phyloP scores from a whole-genome alignment of 441 rosid genomes.

The Gossypium davidsonii region DNA sequence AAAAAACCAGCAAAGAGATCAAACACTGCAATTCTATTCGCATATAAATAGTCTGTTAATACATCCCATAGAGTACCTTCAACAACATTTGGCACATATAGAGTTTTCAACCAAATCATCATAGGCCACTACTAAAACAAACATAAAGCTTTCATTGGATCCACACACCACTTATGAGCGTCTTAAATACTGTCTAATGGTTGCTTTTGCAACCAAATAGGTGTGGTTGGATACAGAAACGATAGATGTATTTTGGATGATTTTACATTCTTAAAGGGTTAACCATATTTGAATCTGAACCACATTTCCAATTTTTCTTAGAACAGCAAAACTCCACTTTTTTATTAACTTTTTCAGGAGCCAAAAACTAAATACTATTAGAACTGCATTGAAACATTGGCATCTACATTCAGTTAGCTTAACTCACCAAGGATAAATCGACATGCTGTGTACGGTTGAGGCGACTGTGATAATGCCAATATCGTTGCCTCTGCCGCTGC shows the following conservation, averaged over 20 bases:
- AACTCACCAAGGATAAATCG: conserved; percentile 75
- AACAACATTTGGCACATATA: not conserved
- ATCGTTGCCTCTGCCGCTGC: conserved; percentile 83
- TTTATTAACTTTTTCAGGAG: not conserved
- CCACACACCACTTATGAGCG: not conserved
- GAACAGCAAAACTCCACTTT: not conserved
- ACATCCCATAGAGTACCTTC: not conserved
- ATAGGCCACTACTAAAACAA: not conserved
- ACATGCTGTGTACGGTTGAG: conserved; percentile 82
- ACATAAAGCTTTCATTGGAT: not conserved
- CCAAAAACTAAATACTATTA: not conserved
- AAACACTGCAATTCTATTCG: not conserved
- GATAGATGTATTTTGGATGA: not conserved
- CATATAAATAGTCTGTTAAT: not conserved
- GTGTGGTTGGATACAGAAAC: not conserved
- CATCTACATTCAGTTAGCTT: not conserved
- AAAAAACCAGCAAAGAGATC: not conserved
- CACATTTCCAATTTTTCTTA: not conserved
- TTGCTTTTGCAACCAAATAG: not conserved
- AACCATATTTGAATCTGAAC: not conserved
- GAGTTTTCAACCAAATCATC: not conserved
- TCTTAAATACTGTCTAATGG: not conserved
- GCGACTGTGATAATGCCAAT: conserved; percentile 69
- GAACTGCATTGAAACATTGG: not conserved
- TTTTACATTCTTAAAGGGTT: not conserved